Evolutionary conservation across 2,329 filamentous ascomycete species (phyloP).

Genomic region (Curvularia spicifera): DNA sequence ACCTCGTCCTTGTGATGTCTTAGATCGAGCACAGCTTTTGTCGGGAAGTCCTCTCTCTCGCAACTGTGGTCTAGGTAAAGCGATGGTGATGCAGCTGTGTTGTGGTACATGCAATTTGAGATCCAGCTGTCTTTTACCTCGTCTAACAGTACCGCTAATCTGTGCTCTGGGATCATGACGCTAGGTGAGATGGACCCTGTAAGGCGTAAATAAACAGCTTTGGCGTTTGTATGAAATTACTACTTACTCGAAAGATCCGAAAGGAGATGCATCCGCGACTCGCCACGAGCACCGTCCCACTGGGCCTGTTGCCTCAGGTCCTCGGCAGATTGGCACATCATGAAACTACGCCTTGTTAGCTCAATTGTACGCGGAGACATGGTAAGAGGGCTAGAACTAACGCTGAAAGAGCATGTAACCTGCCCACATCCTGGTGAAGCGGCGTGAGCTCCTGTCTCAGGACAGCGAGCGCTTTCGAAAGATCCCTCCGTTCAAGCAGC

Average conservation of each 20-base stretch:
- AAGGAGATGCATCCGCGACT: conserved; percentile 76
- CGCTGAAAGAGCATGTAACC: conserved; percentile 82
- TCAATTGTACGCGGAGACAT: background rate
- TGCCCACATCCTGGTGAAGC: conserved; percentile 76
- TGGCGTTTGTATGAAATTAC: background rate
- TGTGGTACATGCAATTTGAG: conserved; percentile 85
- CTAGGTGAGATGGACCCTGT: conserved; percentile 89
- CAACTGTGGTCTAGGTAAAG: conserved; percentile 90
- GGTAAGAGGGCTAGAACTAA: conserved; percentile 39
- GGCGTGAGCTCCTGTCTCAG: conserved; percentile 87
- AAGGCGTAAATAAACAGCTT: conserved; percentile 22
- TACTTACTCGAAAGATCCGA: conserved; percentile 81
- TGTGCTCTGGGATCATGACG: conserved; percentile 94
- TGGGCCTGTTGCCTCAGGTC: conserved; percentile 77
- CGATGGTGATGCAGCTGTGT: conserved; percentile 76
- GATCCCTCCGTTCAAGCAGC: conserved; percentile 77
- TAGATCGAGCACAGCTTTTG: conserved; percentile 72
- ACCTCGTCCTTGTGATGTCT: conserved; percentile 79
- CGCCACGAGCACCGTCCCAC: conserved; percentile 82
- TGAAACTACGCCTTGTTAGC: conserved; percentile 62
- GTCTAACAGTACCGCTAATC: conserved; percentile 79
- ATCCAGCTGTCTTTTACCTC: conserved; percentile 87
- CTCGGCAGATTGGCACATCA: conserved; percentile 84
- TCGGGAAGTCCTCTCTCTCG: conserved; percentile 79
- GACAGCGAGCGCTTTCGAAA: conserved; percentile 77